These are phyloP conservation scores for Naganishia albida DNA, from an alignment of 1,284 basidiomycete species.

Conservation along the genomic window DNA sequence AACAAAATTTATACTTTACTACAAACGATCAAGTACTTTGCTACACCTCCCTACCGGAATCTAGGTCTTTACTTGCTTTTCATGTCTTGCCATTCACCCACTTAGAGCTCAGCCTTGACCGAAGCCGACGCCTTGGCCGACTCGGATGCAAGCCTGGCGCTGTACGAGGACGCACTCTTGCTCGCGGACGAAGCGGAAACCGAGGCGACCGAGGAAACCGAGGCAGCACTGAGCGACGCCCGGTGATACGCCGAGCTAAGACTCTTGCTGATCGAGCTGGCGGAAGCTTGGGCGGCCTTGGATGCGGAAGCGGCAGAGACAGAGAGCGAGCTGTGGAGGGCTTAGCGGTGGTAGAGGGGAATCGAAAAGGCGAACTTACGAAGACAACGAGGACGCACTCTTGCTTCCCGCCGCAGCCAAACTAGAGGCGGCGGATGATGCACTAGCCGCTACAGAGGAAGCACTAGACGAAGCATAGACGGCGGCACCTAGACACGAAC, in stretches of 20 bases:
- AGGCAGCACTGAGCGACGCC: slow-evolving; percentile 51
- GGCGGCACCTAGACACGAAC: slow-evolving; percentile 32
- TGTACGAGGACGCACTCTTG: slow-evolving; percentile 40
- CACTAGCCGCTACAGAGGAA: slow-evolving; percentile 32
- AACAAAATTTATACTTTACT: slow-evolving; percentile 12
- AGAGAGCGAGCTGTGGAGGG: slow-evolving; percentile 21
- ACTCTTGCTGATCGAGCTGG: slow-evolving; percentile 28
- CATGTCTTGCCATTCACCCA: background rate
- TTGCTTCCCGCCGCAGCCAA: slow-evolving; percentile 54
- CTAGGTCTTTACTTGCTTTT: background rate
- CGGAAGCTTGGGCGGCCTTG: slow-evolving; percentile 28
- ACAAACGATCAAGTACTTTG: slow-evolving; percentile 15
- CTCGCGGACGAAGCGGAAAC: slow-evolving; percentile 40
- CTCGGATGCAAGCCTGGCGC: slow-evolving; percentile 38
- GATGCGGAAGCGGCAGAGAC: slow-evolving; percentile 30
- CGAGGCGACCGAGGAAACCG: slow-evolving; percentile 55
- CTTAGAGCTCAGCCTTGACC: slow-evolving; percentile 44
- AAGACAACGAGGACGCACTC: slow-evolving; percentile 30
- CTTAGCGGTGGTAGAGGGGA: background rate
- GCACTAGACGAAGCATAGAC: slow-evolving; percentile 33
- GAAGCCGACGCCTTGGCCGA: slow-evolving; percentile 43
- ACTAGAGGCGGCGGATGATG: slow-evolving; percentile 50
- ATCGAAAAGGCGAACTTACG: background rate
- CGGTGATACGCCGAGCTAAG: slow-evolving; percentile 31
- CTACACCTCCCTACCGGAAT: background rate